phyloP scores from a whole-genome alignment of 257 asterid species.

The Eucommia ulmoides region DNA sequence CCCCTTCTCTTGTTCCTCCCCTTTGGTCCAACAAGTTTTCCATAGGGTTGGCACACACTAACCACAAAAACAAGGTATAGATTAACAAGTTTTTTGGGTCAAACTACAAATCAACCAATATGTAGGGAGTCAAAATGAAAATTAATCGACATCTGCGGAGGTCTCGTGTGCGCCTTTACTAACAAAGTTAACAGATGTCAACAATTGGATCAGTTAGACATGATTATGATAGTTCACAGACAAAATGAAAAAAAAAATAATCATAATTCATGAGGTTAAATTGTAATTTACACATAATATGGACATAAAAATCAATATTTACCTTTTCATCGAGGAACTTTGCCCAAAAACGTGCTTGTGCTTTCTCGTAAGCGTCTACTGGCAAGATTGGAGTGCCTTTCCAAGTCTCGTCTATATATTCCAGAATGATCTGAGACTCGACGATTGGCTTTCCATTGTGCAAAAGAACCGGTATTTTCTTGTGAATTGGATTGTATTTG shows the following conservation, averaged over 20 bases:
- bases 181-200: no score
- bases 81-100: not conserved
- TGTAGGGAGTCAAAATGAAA: not conserved
- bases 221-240: not conserved
- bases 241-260: not conserved
- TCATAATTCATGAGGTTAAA: no score
- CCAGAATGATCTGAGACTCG: not conserved
- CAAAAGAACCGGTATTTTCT: not conserved
- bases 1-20: not conserved
- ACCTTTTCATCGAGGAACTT: not conserved
- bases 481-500: not conserved
- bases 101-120: no score
- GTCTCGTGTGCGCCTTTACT: no score
- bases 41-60: not conserved
- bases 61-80: no score
- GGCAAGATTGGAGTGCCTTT: not conserved
- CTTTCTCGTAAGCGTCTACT: not conserved
- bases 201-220: no score
- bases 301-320: not conserved
- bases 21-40: not conserved
- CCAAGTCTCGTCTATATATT: not conserved
- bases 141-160: no score
- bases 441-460: not conserved
- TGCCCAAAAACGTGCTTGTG: not conserved
- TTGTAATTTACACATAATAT: no score